phyloP scores from a whole-genome alignment of 176 grass and related monocot genomes.

The Juncus inflexus region DNA sequence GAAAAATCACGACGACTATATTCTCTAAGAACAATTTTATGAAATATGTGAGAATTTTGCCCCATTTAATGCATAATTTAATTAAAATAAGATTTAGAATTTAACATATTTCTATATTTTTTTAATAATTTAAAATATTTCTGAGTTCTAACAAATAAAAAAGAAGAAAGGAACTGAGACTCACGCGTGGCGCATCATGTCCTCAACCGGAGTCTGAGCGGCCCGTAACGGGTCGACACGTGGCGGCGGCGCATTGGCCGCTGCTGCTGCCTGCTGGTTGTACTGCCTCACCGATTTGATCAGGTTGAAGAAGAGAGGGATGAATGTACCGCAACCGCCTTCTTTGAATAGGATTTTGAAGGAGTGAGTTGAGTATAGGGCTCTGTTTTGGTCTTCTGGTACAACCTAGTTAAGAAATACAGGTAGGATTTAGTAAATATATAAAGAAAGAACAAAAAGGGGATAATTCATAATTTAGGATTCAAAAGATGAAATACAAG shows the following conservation, averaged over 20 bases:
- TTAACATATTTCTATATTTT: too few relatives aligned
- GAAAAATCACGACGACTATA: too few relatives aligned
- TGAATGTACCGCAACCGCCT: constrained; percentile 86
- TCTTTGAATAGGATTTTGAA: constrained; percentile 99
- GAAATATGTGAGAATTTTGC: too few relatives aligned
- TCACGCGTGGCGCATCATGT: constrained; percentile 92
- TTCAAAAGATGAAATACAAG: background rate
- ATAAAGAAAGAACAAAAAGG: too few relatives aligned
- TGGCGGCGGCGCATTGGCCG: constrained; percentile 28
- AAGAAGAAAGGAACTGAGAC: constrained; percentile 9
- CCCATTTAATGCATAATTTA: too few relatives aligned
- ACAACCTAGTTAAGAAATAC: constrained; percentile 49
- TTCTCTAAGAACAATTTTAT: background rate
- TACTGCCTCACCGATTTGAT: constrained; percentile 63
- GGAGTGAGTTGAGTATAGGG: constrained; percentile 84
- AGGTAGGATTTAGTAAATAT: too few relatives aligned
- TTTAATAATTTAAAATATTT: background rate
- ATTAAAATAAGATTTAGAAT: too few relatives aligned
- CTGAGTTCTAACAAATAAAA: background rate
- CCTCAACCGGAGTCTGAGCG: constrained; percentile 82
- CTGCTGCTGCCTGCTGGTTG: constrained; percentile 56
- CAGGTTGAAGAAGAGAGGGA: constrained; percentile 93
- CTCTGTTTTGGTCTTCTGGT: constrained; percentile 65
- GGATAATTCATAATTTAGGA: too few relatives aligned
- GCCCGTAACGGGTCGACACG: constrained; percentile 79